Conservation (phyloP, 192 early-diverging fungal species). For the Jimgerdemannia lactiflua region DNA sequence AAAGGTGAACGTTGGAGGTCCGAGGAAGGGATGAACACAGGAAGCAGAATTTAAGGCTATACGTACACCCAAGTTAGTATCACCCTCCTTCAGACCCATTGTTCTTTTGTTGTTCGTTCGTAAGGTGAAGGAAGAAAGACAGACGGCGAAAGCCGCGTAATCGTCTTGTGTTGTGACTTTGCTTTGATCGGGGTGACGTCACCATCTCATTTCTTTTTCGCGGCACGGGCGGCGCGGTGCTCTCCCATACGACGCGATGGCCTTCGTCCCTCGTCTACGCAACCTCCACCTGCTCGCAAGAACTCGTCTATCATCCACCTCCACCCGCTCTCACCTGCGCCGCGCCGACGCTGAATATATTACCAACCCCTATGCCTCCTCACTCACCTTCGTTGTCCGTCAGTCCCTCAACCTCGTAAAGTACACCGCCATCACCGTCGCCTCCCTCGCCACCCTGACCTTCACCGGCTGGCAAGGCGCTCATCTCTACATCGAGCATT, state of each 20-base stretch:
- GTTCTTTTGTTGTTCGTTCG: neutral
- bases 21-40: neutral
- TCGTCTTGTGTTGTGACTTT: no score
- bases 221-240: no score
- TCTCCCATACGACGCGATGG: neutral
- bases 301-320: no score
- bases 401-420: slow-evolving; percentile 3
- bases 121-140: no score
- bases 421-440: slow-evolving; percentile 19
- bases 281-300: no score
- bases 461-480: slow-evolving; percentile 36
- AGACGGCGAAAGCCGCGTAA: no score
- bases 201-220: no score
- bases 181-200: no score
- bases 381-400: neutral
- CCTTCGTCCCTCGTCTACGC: neutral
- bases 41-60: no score
- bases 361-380: neutral
- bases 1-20: neutral
- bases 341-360: no score
- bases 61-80: neutral
- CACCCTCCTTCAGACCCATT: neutral
- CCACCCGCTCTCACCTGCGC: no score
- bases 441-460: slow-evolving; percentile 28
- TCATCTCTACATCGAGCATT: slow-evolving; percentile 53